These are phyloP conservation scores for Castanea crenata DNA, from an alignment of 306 rosid species.

Conservation along the genomic window DNA sequence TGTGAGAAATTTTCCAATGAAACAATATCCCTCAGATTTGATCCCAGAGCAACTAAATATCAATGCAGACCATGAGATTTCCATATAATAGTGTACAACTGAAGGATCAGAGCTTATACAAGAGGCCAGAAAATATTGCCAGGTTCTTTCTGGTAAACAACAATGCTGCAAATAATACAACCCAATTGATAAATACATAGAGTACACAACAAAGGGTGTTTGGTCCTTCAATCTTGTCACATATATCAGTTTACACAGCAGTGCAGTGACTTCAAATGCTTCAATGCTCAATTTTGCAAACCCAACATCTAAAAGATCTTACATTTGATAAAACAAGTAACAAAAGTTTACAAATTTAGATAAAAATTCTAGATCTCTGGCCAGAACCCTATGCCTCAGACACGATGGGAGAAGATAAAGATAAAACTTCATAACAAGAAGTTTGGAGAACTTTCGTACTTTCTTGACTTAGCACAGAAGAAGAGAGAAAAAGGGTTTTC, in stretches of 20 bases:
- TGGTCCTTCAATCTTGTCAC: background rate
- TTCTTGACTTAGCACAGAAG: background rate
- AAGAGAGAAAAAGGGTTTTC: background rate
- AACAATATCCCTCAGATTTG: conserved; percentile 1
- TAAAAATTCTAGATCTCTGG: background rate
- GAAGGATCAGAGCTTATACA: conserved; percentile 1
- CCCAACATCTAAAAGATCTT: background rate
- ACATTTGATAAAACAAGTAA: background rate
- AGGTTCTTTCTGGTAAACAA: background rate
- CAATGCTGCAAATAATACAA: background rate
- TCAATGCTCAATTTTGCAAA: background rate
- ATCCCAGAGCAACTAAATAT: conserved; percentile 9
- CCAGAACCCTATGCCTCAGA: background rate
- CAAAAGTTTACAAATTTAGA: background rate
- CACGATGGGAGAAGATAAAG: background rate
- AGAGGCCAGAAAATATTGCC: background rate
- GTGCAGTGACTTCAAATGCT: background rate
- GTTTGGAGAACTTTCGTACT: background rate
- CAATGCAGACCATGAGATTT: background rate
- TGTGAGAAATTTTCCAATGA: conserved; percentile 1
- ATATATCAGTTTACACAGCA: background rate
- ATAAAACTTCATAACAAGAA: background rate
- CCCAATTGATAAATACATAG: background rate
- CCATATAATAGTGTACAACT: background rate
- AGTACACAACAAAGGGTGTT: background rate